Base-by-base conservation (phyloP, 352 stramenopile genomes). In the Albugo laibachii region DNA sequence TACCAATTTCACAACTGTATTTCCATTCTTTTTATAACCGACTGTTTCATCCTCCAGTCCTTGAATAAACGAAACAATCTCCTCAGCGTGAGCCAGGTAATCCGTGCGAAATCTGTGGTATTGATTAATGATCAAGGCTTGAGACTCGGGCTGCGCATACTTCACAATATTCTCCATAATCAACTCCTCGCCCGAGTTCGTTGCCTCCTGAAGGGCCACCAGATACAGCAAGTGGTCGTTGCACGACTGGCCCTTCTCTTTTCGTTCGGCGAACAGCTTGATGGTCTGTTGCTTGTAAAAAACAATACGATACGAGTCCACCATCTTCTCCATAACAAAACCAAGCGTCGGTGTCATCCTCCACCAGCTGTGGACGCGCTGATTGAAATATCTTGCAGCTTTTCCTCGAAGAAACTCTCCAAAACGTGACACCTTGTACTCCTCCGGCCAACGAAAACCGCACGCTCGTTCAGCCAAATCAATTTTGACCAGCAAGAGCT, bases 131-230 rank as follows among this genome's bases (percentile, higher is more conserved):
- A 48, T 18, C 27, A 49, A 14, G 14, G 15, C 14, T 31, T 38
- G 20, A 36, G 31, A 19, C 35, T 43, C 34, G 24, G 41, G 41
- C 16, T 43, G 42, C 1, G 49, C 49, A 19, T 45, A 45, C 40
- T 50, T 42, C 13, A 55, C 49, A 31, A 55, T 45, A 36, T 55
- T 55, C 14, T 55, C 42, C 12, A 55, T 14, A 6, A 55, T 37
- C 5, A 27, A 15, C n/a, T 54, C 31, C 11, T 15, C 20, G 18
- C 20, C 19, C 11, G 41, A 44, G 12, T 39, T 41, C 6, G 44
- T 45, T 16, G 27, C 13, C 20, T 24, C 20, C 38, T 24, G 1
- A n/a, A 39, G 18, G 11, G 49, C 49, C 16, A 50, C 41, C 41
- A 55, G 16, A 19, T 55, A 49, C 1, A 55, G 18, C n/a, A 50